A percentile compares a stretch with the other conserved stretches of the same genome.
These are phyloP conservation scores for Apophysomyces sp. DNA, from an alignment of 371 early-diverging fungal genomes.

Conservation along the genomic window DNA sequence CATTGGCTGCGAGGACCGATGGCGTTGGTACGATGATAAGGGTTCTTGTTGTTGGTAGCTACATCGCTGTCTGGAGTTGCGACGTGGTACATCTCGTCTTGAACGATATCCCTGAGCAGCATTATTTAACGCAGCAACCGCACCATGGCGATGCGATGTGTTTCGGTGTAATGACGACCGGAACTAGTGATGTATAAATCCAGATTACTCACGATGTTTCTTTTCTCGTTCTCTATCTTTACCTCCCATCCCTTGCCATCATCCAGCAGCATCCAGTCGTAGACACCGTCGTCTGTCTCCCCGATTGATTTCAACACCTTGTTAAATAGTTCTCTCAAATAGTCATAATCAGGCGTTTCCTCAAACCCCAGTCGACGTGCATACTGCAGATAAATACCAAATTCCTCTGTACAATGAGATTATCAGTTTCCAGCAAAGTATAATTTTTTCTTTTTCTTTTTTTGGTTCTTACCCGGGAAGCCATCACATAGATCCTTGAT, in stretches of 20 bases:
- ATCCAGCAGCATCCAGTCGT: constrained; percentile 89
- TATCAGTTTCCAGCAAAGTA: not conserved
- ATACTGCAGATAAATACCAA: constrained; percentile 89
- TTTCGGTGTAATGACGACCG: constrained; percentile 19
- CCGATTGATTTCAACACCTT: constrained; percentile 71
- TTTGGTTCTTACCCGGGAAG: constrained; percentile 61
- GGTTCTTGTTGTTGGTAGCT: constrained; percentile 2
- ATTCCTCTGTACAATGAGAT: constrained; percentile 65
- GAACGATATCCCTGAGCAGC: constrained; percentile 7
- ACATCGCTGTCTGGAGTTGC: constrained; percentile 12
- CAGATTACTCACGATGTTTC: not conserved
- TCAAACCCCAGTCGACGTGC: constrained; percentile 93
- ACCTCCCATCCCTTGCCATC: constrained; percentile 68
- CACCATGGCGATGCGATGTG: constrained; percentile 15
- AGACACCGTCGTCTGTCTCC: constrained; percentile 84
- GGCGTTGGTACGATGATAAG: not conserved
- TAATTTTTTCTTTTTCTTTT: not conserved
- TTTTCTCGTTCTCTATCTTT: constrained; percentile 7
- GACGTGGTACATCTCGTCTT: constrained; percentile 11
- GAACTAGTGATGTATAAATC: not conserved
- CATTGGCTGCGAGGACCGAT: constrained; percentile 16
- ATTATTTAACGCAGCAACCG: constrained; percentile 20
- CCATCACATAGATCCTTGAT: constrained; percentile 84
- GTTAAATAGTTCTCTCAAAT: constrained; percentile 83
- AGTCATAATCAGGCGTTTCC: constrained; percentile 95